A percentile compares a stretch with the other conserved stretches of the same genome.
These are phyloP conservation scores for Anisodus acutangulus DNA, from an alignment of 257 asterid species.

Conservation along the genomic window DNA sequence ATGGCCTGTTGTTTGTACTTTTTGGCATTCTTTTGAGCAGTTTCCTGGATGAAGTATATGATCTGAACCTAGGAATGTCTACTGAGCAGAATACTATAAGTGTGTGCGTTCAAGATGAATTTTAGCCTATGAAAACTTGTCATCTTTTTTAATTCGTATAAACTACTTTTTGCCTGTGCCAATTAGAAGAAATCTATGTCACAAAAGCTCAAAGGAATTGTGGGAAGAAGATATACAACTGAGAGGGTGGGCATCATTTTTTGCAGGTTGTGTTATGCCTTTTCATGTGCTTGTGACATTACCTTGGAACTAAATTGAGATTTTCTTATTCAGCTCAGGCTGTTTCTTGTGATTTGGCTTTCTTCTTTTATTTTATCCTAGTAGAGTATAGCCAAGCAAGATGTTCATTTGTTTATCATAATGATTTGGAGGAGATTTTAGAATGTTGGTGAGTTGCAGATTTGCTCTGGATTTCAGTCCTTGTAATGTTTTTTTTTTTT, in stretches of 20 bases:
- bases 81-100: not conserved
- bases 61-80: conserved; percentile 11
- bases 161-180: not conserved
- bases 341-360: not conserved
- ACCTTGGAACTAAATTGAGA: not conserved
- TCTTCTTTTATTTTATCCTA: not conserved
- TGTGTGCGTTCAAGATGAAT: not conserved
- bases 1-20: not conserved
- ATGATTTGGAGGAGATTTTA: not conserved
- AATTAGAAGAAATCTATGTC: conserved; percentile 10
- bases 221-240: not conserved
- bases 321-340: conserved; percentile 17
- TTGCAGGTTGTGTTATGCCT: not conserved
- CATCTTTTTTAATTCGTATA: not conserved
- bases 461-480: conserved; percentile 1
- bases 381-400: not conserved
- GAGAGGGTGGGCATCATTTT: conserved; percentile 16
- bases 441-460: not conserved
- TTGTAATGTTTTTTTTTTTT: not conserved
- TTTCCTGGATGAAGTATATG: conserved; percentile 1
- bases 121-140: conserved; percentile 1
- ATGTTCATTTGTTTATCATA: conserved; percentile 1
- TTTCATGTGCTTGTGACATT: not conserved
- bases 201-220: not conserved
- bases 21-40: not conserved